Evolutionary conservation across 148 eudicot species (phyloP), one percentile per base, ranked within the genome.

Genomic region (Vaccinium darrowii): DNA sequence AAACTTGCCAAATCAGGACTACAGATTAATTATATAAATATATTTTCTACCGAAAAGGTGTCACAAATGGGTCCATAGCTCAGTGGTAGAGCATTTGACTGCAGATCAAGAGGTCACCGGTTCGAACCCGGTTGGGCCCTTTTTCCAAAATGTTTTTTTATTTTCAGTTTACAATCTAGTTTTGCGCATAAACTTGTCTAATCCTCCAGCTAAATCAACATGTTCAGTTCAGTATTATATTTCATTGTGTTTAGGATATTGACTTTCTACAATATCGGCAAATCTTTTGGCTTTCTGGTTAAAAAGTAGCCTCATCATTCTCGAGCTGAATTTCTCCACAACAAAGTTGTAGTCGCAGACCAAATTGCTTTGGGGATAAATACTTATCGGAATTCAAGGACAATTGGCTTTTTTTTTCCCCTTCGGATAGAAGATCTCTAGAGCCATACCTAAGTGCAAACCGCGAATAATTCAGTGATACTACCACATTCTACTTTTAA

Each of bases 121-220:
- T 67, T 67, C 73, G 73, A 67, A 67, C 73, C 73, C 73, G 73
- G 73, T 67, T 67, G 73, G 73, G 73, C 73, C 73, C 73, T 67
- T 67, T 8, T 60, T n/a, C 1, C 21, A 8, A 3, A 2, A 8
- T 21, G 12, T 63, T n/a, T 63, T 63, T 62, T 10, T 19, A 1
- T 21, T 19, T 62, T 56, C 1, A 56, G 15, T 56, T 3, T 3
- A 58, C 7, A 18, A 2, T 9, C 23, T n/a, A 8, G 69, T 63
- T 63, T 62, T n/a, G 69, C 25, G 19, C 11, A 25, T n/a, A 62
- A 62, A 62, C 10, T 21, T 1, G 67, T 62, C 0, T 4, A 18
- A 2, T 19, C 7, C 8, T 56, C 47, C 47, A 43, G 47, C 7
- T 43, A 43, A 43, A 43, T 43, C 47, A 43, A 5, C 0, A 39